Evolutionary conservation across 805 yeast genomes (phyloP).

Genomic region (Pichia californica): DNA sequence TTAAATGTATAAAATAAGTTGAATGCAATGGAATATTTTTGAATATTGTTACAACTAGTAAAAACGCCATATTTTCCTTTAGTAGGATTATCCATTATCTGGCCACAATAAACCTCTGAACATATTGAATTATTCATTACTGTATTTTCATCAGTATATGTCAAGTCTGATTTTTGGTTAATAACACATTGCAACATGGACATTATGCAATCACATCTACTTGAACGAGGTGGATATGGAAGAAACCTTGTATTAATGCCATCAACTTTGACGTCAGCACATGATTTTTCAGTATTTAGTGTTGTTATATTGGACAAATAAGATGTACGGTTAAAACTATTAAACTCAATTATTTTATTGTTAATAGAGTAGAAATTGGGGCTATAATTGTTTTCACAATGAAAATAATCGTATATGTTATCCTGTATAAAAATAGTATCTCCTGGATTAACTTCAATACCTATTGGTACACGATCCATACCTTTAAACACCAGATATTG

Average conservation of each 20-base stretch:
- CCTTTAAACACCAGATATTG: slow-evolving; percentile 43
- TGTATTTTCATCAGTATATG: slow-evolving; percentile 10
- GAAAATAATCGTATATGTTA: slow-evolving; percentile 11
- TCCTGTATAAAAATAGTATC: neutral
- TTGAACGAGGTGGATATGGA: slow-evolving; percentile 38
- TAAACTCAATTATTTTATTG: neutral
- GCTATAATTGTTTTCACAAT: slow-evolving; percentile 11
- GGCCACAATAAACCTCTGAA: slow-evolving; percentile 32
- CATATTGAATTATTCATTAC: slow-evolving; percentile 27
- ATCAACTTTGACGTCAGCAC: neutral
- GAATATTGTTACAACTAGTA: slow-evolving; percentile 34
- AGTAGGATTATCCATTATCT: slow-evolving; percentile 30
- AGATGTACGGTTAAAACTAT: neutral
- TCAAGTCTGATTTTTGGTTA: slow-evolving; percentile 8
- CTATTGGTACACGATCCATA: slow-evolving; percentile 34
- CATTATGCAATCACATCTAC: slow-evolving; percentile 40
- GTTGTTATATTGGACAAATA: neutral
- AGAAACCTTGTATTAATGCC: slow-evolving; percentile 12
- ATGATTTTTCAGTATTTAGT: too few species aligned
- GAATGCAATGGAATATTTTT: slow-evolving; percentile 36
- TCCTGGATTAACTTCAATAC: slow-evolving; percentile 16
- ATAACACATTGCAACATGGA: slow-evolving; percentile 34
- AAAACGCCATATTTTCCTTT: slow-evolving; percentile 37
- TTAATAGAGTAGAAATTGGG: slow-evolving; percentile 13
- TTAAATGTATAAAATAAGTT: slow-evolving; percentile 30